Evolutionary conservation across 129 eudicot genomes (phyloP).

Genomic region (Heracleum sosnowskyi): DNA sequence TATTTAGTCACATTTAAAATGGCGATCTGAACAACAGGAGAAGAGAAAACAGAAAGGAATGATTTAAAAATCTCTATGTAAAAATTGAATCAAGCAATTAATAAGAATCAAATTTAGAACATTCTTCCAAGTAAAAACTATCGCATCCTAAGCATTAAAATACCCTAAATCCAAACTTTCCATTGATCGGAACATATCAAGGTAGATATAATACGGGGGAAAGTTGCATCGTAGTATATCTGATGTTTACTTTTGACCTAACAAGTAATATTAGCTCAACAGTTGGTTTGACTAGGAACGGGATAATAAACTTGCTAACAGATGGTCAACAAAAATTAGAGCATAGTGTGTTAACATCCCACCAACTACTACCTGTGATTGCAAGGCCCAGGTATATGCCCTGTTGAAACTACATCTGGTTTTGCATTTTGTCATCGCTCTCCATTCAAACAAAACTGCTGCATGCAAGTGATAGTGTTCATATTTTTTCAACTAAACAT

Average conservation of each 20-base stretch:
- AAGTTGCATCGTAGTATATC: not conserved
- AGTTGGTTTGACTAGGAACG: not conserved
- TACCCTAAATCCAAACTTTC: not conserved
- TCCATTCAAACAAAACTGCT: conserved; percentile 3
- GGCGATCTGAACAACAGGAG: not conserved
- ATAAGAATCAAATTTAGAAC: not conserved
- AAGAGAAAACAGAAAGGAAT: not conserved
- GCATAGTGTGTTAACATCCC: not conserved
- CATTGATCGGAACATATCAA: not conserved
- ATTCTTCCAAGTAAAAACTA: not conserved
- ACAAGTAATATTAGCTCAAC: conserved; percentile 3
- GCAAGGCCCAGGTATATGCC: not conserved
- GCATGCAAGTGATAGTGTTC: not conserved
- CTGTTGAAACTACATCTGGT: not conserved
- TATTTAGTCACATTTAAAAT: not conserved
- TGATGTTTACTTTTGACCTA: conserved; percentile 1
- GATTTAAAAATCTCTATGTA: not conserved
- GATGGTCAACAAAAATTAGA: not conserved
- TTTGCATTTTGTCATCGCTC: not conserved
- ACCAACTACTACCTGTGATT: not conserved
- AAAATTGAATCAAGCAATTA: too few relatives aligned
- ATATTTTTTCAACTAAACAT: conserved; percentile 15
- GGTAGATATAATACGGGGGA: not conserved
- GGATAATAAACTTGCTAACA: not conserved
- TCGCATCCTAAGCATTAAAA: not conserved